Evolutionary conservation across 352 stramenopile species (phyloP).

Genomic region (Globisporangium acanthophoron): DNA sequence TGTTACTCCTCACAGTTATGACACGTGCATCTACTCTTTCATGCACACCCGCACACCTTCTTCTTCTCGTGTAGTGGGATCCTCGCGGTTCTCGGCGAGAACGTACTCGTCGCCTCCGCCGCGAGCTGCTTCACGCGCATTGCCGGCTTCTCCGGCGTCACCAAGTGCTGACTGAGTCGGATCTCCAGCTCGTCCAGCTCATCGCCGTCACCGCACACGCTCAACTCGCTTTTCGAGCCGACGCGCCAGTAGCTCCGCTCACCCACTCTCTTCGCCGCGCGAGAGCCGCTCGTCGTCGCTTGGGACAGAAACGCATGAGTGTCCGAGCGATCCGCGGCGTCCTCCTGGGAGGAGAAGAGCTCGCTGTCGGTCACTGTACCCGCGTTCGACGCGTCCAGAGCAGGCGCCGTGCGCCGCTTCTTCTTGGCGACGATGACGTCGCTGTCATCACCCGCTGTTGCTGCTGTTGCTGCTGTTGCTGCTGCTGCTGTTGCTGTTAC

Average conservation of each 20-base stretch:
- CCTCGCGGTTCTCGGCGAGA: slow-evolving; percentile 8
- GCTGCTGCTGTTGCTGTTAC: not conserved
- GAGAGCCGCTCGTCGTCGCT: not conserved
- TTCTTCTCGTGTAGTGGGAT: slow-evolving; percentile 37
- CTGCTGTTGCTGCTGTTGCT: not conserved
- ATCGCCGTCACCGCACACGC: not conserved
- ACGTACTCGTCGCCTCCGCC: not conserved
- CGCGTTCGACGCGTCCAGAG: slow-evolving; percentile 16
- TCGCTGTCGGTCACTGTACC: slow-evolving; percentile 56
- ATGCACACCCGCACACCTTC: slow-evolving; percentile 22
- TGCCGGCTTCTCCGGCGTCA: slow-evolving; percentile 14
- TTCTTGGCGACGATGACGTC: slow-evolving; percentile 11
- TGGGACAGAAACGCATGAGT: slow-evolving; percentile 10
- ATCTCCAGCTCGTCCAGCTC: not conserved
- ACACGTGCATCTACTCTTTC: too few species aligned
- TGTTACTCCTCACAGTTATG: too few species aligned
- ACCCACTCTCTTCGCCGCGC: not conserved
- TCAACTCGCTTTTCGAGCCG: not conserved
- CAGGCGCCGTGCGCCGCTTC: not conserved
- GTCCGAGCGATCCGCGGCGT: slow-evolving; percentile 10
- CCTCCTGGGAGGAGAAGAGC: slow-evolving; percentile 53
- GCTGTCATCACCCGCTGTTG: slow-evolving; percentile 5
- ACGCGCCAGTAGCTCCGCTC: too few species aligned
- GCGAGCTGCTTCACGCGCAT: not conserved
- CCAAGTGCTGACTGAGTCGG: slow-evolving; percentile 2